Base-by-base conservation (phyloP, 129 eudicot genomes). In the Flaveria brownii region DNA sequence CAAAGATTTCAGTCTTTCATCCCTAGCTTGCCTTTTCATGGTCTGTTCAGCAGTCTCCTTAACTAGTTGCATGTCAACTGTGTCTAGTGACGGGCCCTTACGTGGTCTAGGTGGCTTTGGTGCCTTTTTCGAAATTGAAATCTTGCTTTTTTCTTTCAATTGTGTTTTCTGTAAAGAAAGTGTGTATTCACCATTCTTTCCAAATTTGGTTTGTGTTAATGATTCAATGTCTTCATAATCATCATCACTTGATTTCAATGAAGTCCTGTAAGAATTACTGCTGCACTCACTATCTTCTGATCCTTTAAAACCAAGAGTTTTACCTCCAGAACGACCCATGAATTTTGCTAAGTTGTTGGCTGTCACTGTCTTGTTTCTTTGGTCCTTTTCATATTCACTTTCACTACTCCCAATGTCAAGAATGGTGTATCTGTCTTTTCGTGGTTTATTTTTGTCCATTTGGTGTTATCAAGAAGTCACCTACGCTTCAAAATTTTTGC, bases 51-150 rank as follows among this genome's bases (percentile, higher is more conserved):
- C 84, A 17, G 89, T 84, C 75, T 92, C 96, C 72, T 72, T 87
- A 13, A 89, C 82, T 55, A 92, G 47, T 63, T 86, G 89, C 73
- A 87, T 15, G 68, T 92, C 97, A 47, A 89, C 80, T 33, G 81
- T 82, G 75, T 82, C 87, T 82, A 92, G 43, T 5, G 81, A 82
- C 4, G 96, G 97, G 49, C 91, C 93, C 73, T 86, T 89, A 36
- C 96, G 97, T 61, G 96, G 96, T 12, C 97, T 80, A 17, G 91
- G 97, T 16, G 97, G 97, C 65, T 84, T 92, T 57, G 93, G 68
- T 61, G 96, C 86, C 63, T 89, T 92, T 69, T 75, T 85, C 2
- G 62, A 55, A 43, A 70, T 71, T 36, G 79, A 70, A 72, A 52
- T 86, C 77, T 85, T 85, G 14, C 81, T 76, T 45, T 82, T 88